phyloP scores from a whole-genome alignment of 176 grass and related monocot species.

The Bromus sterilis region DNA sequence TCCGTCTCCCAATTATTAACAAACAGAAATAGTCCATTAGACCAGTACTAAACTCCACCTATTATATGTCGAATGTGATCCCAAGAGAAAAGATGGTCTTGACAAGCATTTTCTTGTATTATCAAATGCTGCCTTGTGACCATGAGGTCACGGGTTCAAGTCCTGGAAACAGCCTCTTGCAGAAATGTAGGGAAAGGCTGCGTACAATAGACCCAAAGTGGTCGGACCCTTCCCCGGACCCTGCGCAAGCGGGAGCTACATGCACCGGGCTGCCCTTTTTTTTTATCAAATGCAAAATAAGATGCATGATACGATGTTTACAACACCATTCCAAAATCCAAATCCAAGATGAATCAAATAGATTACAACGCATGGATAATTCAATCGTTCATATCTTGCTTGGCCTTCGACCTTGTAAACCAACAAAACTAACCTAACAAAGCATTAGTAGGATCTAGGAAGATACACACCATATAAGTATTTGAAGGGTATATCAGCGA shows the following conservation, averaged over 20 bases:
- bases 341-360: background rate
- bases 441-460: background rate
- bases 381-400: background rate
- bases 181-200: no score
- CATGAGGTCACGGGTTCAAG: no score
- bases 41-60: background rate
- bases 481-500: constrained; percentile 88
- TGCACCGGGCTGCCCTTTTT: no score
- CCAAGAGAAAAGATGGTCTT: background rate
- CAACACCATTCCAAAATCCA: background rate
- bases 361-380: background rate
- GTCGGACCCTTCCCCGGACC: no score
- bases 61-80: background rate
- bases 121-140: no score
- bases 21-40: background rate
- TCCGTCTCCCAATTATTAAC: background rate
- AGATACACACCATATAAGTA: constrained; percentile 78
- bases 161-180: no score
- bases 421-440: background rate
- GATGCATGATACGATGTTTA: background rate
- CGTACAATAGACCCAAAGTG: no score
- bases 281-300: background rate
- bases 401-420: background rate
- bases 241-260: no score
- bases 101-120: background rate